Evolutionary conservation across 352 stramenopile genomes (phyloP).

Genomic region (Aphanomyces astaci): DNA sequence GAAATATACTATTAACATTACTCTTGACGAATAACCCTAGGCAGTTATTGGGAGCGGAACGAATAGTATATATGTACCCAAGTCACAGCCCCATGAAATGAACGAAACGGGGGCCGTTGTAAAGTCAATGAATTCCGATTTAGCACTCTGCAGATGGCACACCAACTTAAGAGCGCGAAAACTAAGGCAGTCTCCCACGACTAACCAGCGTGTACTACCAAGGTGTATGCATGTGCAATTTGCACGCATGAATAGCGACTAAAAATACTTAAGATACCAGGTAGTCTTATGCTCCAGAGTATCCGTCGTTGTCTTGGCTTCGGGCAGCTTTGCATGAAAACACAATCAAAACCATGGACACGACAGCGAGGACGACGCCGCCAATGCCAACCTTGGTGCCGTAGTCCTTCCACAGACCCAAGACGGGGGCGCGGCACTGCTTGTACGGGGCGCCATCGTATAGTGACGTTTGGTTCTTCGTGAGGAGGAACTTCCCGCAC

Average conservation of each 20-base stretch:
- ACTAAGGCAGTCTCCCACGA: too few relatives aligned
- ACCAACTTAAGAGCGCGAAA: too few relatives aligned
- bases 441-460: slow-evolving; percentile 43
- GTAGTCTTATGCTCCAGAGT: not conserved
- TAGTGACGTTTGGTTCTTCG: slow-evolving; percentile 2
- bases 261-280: not conserved
- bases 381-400: slow-evolving; percentile 48
- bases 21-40: too few relatives aligned
- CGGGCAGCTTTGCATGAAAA: slow-evolving; percentile 39
- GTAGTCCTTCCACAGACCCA: slow-evolving; percentile 61
- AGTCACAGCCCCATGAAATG: too few relatives aligned
- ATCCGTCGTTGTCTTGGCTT: slow-evolving; percentile 35
- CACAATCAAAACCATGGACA: slow-evolving; percentile 38
- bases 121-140: too few relatives aligned
- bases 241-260: not conserved
- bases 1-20: too few relatives aligned
- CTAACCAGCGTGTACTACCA: too few relatives aligned
- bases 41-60: too few relatives aligned
- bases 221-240: too few relatives aligned
- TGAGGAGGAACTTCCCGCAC: slow-evolving; percentile 51
- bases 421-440: slow-evolving; percentile 51
- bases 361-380: slow-evolving; percentile 46
- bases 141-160: too few relatives aligned
- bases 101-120: too few relatives aligned
- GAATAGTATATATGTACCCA: too few relatives aligned